These are phyloP conservation scores for Trichoderma sp. DNA, from an alignment of 2,329 filamentous ascomycete genomes.

Conservation along the genomic window DNA sequence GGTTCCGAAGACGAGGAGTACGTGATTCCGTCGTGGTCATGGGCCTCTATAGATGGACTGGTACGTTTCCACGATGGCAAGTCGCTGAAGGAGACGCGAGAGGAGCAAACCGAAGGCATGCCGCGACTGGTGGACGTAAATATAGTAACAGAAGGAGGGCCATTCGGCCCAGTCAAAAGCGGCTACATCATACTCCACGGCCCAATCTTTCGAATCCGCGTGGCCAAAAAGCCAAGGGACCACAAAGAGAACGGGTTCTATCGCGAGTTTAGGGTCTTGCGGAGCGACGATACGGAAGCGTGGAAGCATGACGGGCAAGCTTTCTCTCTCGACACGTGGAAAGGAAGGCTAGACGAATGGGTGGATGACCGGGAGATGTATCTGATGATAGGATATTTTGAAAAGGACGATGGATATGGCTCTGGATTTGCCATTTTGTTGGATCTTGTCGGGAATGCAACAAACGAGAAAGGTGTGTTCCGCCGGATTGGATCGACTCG, in stretches of 20 bases:
- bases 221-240: neutral
- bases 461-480: neutral
- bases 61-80: constrained; percentile 7
- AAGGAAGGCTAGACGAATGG: neutral
- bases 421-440: constrained; percentile 1
- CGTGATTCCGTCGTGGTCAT: constrained; percentile 3
- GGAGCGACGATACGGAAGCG: neutral
- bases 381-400: neutral
- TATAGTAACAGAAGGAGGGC: constrained; percentile 4
- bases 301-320: neutral
- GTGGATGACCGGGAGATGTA: constrained; percentile 3
- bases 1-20: neutral
- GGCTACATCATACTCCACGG: constrained; percentile 1
- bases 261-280: neutral
- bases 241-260: neutral
- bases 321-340: constrained; percentile 2
- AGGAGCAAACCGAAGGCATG: neutral
- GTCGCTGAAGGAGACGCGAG: neutral
- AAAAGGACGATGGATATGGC: neutral
- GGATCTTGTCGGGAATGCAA: neutral
- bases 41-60: neutral
- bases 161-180: neutral
- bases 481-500: constrained; percentile 1
- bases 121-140: neutral
- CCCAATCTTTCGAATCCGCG: constrained; percentile 3